Evolutionary conservation across 176 grass and related monocot genomes (phyloP).

Genomic region (Rhynchospora pubera): DNA sequence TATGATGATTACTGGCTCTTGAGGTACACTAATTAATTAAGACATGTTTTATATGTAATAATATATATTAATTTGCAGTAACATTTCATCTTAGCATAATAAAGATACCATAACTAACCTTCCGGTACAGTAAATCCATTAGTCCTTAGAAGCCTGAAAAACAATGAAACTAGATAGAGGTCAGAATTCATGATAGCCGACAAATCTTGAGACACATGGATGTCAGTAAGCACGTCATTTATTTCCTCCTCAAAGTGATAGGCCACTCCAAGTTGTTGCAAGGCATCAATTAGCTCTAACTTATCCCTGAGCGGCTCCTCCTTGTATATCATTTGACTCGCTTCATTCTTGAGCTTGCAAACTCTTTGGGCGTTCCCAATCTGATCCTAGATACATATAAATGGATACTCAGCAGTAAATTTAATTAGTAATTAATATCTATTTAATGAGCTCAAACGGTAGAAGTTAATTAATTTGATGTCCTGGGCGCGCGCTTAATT

Average conservation of each 20-base stretch:
- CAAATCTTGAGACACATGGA: no score
- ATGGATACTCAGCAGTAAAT: neutral
- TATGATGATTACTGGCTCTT: no score
- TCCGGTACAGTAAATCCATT: constrained; percentile 18
- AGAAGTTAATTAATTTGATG: no score
- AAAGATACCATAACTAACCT: neutral
- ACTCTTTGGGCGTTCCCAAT: neutral
- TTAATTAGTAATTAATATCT: no score
- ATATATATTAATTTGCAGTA: no score
- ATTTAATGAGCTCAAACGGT: no score
- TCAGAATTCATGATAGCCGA: neutral
- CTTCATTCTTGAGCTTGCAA: neutral
- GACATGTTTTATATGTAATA: no score
- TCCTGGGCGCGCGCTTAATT: no score
- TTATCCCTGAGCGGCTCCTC: neutral
- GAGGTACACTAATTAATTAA: no score
- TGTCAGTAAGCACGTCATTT: neutral
- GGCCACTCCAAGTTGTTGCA: constrained; percentile 14
- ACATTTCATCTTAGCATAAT: no score
- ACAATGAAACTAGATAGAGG: neutral
- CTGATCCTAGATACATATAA: neutral
- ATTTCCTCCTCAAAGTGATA: constrained; percentile 25
- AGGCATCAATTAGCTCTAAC: neutral
- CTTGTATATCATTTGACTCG: neutral
- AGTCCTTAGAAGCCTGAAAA: constrained; percentile 14